Evolutionary conservation across 108 stramenopile species (phyloP).

Genomic region (Cyclotella sp.): DNA sequence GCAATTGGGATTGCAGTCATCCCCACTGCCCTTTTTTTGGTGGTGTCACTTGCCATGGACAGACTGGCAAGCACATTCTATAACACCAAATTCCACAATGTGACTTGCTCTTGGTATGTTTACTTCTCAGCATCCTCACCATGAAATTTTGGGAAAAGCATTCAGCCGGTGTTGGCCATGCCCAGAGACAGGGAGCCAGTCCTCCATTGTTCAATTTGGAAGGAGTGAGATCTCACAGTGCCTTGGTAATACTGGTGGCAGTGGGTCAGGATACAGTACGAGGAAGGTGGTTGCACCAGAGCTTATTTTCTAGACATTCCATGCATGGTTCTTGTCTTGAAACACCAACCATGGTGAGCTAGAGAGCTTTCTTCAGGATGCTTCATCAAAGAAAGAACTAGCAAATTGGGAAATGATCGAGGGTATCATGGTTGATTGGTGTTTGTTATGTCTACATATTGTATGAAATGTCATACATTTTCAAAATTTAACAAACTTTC

Average conservation of each 20-base stretch:
- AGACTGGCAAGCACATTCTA: not conserved
- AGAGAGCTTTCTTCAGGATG: too few species aligned
- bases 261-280: not conserved
- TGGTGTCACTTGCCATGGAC: not conserved
- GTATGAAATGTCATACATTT: too few species aligned
- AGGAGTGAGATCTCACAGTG: conserved; percentile 35
- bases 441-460: too few species aligned
- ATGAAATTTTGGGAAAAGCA: conserved; percentile 28
- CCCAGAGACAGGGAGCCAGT: conserved; percentile 26
- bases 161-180: conserved; percentile 34
- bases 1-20: not conserved
- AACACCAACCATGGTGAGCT: too few species aligned
- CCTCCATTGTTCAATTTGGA: conserved; percentile 32
- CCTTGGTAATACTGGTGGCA: not conserved
- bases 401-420: too few species aligned
- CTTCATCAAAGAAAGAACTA: too few species aligned
- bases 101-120: conserved; percentile 1
- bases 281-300: too few species aligned
- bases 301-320: too few species aligned
- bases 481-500: too few species aligned
- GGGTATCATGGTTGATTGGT: too few species aligned
- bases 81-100: conserved; percentile 3
- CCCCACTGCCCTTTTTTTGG: not conserved
- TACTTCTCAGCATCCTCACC: not conserved
- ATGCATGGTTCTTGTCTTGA: too few species aligned